Conservation (phyloP, 1,139 yeast genomes). For the Sugiyamaella xylanicola region DNA sequence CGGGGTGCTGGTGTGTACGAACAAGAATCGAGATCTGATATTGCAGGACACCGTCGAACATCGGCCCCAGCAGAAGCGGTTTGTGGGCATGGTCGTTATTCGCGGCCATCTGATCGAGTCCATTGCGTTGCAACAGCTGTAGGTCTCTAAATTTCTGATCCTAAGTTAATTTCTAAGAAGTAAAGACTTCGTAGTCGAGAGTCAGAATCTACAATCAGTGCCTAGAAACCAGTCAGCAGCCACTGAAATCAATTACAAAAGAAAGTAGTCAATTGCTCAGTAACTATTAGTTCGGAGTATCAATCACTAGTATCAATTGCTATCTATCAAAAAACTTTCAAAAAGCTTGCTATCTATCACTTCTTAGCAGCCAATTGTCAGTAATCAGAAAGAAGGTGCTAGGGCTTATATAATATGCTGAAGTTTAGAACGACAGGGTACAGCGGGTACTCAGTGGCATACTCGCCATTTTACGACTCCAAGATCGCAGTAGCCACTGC, state of each 20-base stretch:
- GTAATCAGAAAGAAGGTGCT: too few species aligned
- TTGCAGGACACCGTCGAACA: constrained; percentile 39
- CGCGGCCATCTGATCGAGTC: constrained; percentile 38
- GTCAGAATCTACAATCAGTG: too few species aligned
- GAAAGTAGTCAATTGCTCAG: too few species aligned
- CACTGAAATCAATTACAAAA: too few species aligned
- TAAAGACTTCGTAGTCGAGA: too few species aligned
- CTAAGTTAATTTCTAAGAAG: neutral
- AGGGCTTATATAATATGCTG: constrained; percentile 57
- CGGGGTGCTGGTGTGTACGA: constrained; percentile 40
- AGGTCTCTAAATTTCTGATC: neutral
- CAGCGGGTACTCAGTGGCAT: constrained; percentile 85
- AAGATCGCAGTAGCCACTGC: constrained; percentile 88
- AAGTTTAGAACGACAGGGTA: constrained; percentile 75
- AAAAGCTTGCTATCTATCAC: too few species aligned
- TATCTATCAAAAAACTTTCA: too few species aligned
- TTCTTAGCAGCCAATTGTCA: neutral
- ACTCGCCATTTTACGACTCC: constrained; percentile 90
- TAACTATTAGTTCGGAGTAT: too few species aligned
- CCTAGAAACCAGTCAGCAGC: too few species aligned
- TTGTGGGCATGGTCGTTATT: constrained; percentile 41
- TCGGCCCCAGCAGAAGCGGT: constrained; percentile 36
- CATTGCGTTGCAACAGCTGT: constrained; percentile 30
- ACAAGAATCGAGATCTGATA: constrained; percentile 38
- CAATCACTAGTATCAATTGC: too few species aligned